Conservation (phyloP, 768 basidiomycete species). For the Pseudohyphozyma bogoriensis region DNA sequence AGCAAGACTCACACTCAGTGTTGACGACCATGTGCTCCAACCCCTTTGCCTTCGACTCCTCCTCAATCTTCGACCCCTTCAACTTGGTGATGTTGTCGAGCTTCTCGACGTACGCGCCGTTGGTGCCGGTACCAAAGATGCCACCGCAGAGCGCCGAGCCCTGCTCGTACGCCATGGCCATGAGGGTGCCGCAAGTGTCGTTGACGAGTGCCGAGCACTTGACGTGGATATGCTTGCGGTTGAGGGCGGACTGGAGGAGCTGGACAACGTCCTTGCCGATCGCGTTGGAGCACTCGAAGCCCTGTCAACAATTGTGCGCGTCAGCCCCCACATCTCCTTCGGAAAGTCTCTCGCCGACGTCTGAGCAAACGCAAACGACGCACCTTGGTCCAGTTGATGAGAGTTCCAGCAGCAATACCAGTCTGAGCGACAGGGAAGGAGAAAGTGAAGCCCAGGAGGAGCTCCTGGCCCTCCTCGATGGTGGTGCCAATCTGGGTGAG, state of each 20-base stretch:
- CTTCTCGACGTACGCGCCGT: constrained; percentile 92
- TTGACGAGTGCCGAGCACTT: constrained; percentile 86
- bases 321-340: background rate
- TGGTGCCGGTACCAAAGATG: constrained; percentile 97
- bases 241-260: constrained; percentile 81
- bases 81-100: constrained; percentile 76
- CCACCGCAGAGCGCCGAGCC: constrained; percentile 76
- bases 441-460: constrained; percentile 84
- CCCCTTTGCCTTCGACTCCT: constrained; percentile 34
- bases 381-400: constrained; percentile 53
- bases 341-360: too few relatives aligned
- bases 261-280: constrained; percentile 79
- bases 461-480: constrained; percentile 32
- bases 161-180: constrained; percentile 85
- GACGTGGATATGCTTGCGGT: constrained; percentile 83
- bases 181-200: constrained; percentile 89
- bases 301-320: constrained; percentile 49
- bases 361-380: background rate
- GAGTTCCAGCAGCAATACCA: constrained; percentile 75
- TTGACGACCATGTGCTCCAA: constrained; percentile 76
- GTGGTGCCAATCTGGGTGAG: constrained; percentile 54
- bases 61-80: constrained; percentile 43
- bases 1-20: constrained; percentile 67
- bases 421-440: constrained; percentile 81
- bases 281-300: constrained; percentile 84